Percentiles rank a stretch among this genome's conserved stretches.
Evolutionary conservation across 2,329 filamentous ascomycete species (phyloP).

Genomic region (Alternaria sp.): DNA sequence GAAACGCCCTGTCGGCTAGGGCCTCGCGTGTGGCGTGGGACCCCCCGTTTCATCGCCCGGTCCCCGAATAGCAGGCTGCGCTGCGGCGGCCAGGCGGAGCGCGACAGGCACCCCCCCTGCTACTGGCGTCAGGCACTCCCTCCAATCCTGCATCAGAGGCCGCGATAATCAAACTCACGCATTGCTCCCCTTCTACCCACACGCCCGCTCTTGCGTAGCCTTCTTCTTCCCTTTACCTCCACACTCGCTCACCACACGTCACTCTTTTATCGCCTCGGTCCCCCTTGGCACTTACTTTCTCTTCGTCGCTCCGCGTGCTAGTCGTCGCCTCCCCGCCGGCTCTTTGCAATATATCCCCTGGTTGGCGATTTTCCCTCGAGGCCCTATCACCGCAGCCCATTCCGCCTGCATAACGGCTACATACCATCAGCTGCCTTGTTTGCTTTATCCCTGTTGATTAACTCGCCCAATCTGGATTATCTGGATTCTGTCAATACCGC

Average conservation of each 20-base stretch:
- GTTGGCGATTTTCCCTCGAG: constrained; percentile 26
- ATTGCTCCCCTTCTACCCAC: constrained; percentile 27
- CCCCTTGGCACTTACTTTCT: constrained; percentile 29
- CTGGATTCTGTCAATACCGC: constrained; percentile 31
- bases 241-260: constrained; percentile 16
- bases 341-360: constrained; percentile 39
- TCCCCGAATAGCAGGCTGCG: constrained; percentile 16
- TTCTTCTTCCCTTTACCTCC: constrained; percentile 1
- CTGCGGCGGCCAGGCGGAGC: constrained; percentile 15
- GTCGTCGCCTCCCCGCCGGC: constrained; percentile 32
- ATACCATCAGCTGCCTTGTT: constrained; percentile 33
- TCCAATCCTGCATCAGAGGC: constrained; percentile 24
- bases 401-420: constrained; percentile 33
- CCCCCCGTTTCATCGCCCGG: constrained; percentile 26
- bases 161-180: constrained; percentile 32
- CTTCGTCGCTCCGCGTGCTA: constrained; percentile 26
- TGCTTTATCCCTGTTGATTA: constrained; percentile 44
- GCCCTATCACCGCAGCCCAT: constrained; percentile 30
- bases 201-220: constrained; percentile 19
- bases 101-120: constrained; percentile 9
- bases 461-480: constrained; percentile 33
- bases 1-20: constrained; percentile 26
- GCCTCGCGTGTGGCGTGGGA: constrained; percentile 22
- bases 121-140: constrained; percentile 11
- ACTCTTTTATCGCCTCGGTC: constrained; percentile 25